Evolutionary conservation across 805 yeast genomes (phyloP).

Genomic region (Wickerhamomyces chaumierensis): DNA sequence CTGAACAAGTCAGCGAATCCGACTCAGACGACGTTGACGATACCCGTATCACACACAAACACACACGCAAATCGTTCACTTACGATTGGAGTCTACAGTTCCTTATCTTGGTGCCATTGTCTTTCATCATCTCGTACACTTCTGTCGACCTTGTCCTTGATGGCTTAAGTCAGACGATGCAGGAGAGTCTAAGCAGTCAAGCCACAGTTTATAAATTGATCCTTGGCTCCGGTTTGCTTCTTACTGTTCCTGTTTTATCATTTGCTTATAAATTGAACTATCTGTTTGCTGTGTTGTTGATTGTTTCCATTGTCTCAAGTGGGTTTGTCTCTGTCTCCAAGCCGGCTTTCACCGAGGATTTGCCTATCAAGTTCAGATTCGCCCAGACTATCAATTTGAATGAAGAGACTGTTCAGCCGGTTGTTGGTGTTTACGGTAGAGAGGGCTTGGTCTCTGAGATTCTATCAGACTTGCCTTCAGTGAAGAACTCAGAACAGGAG

Average conservation of each 20-base stretch:
- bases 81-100: slow-evolving; percentile 82
- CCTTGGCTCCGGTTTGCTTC: slow-evolving; percentile 22
- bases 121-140: slow-evolving; percentile 40
- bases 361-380: slow-evolving; percentile 67
- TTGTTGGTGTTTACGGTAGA: slow-evolving; percentile 40
- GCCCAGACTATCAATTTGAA: slow-evolving; percentile 47
- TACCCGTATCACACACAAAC: slow-evolving; percentile 10
- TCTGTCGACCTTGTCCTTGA: slow-evolving; percentile 44
- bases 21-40: slow-evolving; percentile 3
- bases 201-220: slow-evolving; percentile 25
- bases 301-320: slow-evolving; percentile 27
- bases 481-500: slow-evolving; percentile 24
- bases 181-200: slow-evolving; percentile 45
- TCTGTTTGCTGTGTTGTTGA: slow-evolving; percentile 30
- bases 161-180: slow-evolving; percentile 60
- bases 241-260: slow-evolving; percentile 47
- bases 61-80: slow-evolving; percentile 30
- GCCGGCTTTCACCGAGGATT: slow-evolving; percentile 46
- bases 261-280: slow-evolving; percentile 60
- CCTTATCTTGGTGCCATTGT: slow-evolving; percentile 54
- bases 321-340: slow-evolving; percentile 26
- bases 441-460: slow-evolving; percentile 34
- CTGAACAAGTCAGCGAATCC: background rate
- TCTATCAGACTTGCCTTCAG: slow-evolving; percentile 53
- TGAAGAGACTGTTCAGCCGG: slow-evolving; percentile 14